phyloP scores from a whole-genome alignment of 805 yeast species.

The Jamesozyma rosinii region DNA sequence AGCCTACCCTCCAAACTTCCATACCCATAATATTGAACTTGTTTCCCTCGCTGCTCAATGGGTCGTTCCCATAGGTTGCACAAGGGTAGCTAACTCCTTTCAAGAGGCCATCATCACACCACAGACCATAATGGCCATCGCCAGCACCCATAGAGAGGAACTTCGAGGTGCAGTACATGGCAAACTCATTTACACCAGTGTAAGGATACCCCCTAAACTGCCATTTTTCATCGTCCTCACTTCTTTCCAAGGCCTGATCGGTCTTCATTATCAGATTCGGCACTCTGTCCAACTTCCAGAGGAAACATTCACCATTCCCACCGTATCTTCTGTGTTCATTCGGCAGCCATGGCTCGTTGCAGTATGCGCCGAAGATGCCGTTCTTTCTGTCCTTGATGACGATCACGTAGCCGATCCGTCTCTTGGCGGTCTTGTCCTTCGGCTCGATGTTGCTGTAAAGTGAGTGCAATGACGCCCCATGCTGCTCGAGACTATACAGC shows the following conservation, averaged over 20 bases:
- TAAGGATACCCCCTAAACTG: slow-evolving; percentile 75
- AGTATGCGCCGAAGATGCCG: slow-evolving; percentile 66
- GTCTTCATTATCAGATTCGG: slow-evolving; percentile 18
- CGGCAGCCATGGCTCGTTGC: slow-evolving; percentile 64
- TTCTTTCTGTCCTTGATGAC: slow-evolving; percentile 57
- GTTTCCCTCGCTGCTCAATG: slow-evolving; percentile 47
- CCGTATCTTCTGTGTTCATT: slow-evolving; percentile 66
- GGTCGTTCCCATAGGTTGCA: slow-evolving; percentile 85
- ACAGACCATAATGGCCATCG: slow-evolving; percentile 84
- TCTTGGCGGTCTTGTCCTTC: slow-evolving; percentile 29
- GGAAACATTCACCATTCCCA: slow-evolving; percentile 92
- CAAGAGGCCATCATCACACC: slow-evolving; percentile 67
- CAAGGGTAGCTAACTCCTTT: slow-evolving; percentile 73
- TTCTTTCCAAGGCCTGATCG: slow-evolving; percentile 2
- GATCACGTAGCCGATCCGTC: slow-evolving; percentile 62
- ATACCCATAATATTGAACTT: slow-evolving; percentile 68
- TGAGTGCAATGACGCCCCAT: slow-evolving; percentile 81
- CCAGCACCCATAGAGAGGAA: slow-evolving; percentile 87
- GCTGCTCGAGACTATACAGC: slow-evolving; percentile 78
- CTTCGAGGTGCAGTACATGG: slow-evolving; percentile 68
- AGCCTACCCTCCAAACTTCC: slow-evolving; percentile 78
- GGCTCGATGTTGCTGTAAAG: slow-evolving; percentile 53
- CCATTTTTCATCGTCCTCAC: slow-evolving; percentile 16
- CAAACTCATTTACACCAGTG: slow-evolving; percentile 80
- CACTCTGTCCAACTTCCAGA: slow-evolving; percentile 65